Base-by-base conservation (phyloP, 768 basidiomycete genomes). In the Gyrodon lividus region DNA sequence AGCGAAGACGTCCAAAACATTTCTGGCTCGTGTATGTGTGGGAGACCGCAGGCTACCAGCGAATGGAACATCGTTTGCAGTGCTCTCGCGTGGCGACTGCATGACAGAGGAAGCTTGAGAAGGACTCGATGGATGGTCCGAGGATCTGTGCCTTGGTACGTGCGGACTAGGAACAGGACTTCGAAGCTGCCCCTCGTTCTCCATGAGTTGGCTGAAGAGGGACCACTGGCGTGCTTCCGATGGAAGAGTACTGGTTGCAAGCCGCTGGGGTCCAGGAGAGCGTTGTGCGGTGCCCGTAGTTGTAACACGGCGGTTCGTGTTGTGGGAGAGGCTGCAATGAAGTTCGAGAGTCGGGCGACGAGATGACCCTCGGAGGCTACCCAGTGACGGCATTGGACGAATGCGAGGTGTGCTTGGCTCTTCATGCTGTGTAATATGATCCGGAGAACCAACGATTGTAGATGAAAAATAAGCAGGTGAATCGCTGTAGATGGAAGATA, bases 161-260 rank as follows among this genome's bases (percentile, higher is more conserved):
- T 49, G 38, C 35, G 40, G 20, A 16, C 34, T 30, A 19, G 42
- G 3, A 2, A 5, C 26, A 7, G 50, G 52, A 28, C 45, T 39
- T 31, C 46, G 70, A 33, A 74, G 59, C 34, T 77, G 77, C 2
- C 77, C 78, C 42, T 81, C 83, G 58, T 83, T 82, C 61, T 86
- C 81, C 83, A 88, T 86, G 35, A 86, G 64, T 62, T 88, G 84
- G 7, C 77, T 81, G 57, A 89, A 89, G 5, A 88, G 68, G 0
- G 84, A 72, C 87, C 87, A 89, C 70, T 77, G 52, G 9, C 33
- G 71, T n/a, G 66, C 66, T 6, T 70, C 63, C 13, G 63, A 60
- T 14, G 46, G 24, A 16, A 47, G 51, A 20, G 54, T 52, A 9
- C 20, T 22, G 1, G 52, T 57, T 5, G 55, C 52, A 33, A 28